Evolutionary conservation across 2,329 filamentous ascomycete species (phyloP).

Genomic region (Elsinoe batatas): DNA sequence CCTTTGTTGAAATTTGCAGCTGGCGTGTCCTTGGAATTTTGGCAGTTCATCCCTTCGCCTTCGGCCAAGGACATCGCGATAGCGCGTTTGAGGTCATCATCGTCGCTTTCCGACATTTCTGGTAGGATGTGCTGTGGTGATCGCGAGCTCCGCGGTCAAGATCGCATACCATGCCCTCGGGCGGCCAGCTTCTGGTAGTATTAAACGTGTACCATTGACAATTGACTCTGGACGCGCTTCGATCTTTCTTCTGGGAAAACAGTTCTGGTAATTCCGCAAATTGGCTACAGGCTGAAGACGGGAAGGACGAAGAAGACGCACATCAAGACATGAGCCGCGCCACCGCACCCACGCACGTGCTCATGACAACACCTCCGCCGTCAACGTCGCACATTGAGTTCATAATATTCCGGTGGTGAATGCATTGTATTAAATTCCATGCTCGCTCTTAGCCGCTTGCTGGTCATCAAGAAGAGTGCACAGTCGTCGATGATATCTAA

Average conservation of each 20-base stretch:
- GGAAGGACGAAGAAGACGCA: too few species aligned
- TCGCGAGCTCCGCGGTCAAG: not conserved
- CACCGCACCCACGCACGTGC: not conserved
- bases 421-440: slow-evolving; percentile 7
- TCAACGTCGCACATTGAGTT: not conserved
- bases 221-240: too few species aligned
- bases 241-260: too few species aligned
- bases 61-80: slow-evolving; percentile 37
- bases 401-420: not conserved
- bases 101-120: slow-evolving; percentile 35
- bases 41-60: not conserved
- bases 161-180: too few species aligned
- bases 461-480: slow-evolving; percentile 5
- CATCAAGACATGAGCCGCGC: too few species aligned
- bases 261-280: too few species aligned
- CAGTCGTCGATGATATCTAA: slow-evolving; percentile 12
- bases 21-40: not conserved
- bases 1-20: slow-evolving; percentile 20
- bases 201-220: too few species aligned
- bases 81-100: slow-evolving; percentile 51
- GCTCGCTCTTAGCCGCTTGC: slow-evolving; percentile 3
- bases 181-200: too few species aligned
- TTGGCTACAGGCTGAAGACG: too few species aligned
- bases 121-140: too few species aligned
- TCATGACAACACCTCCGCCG: not conserved